Conservation (phyloP, 2,329 filamentous ascomycete genomes). For the Fusarium sublunatum region DNA sequence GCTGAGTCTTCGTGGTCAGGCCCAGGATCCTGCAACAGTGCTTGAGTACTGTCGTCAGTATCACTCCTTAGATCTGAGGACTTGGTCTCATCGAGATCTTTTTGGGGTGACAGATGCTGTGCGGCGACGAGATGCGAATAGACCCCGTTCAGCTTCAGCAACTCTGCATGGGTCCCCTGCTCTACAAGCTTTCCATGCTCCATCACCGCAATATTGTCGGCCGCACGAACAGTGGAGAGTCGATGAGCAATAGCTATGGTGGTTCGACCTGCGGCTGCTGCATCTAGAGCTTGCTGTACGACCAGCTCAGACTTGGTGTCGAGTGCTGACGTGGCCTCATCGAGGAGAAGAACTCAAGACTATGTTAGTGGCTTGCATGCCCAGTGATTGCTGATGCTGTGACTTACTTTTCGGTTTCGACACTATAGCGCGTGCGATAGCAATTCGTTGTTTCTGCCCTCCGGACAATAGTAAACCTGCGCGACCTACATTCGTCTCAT, state of each 20-base stretch:
- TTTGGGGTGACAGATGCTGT: conserved; percentile 1
- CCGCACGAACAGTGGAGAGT: conserved; percentile 68
- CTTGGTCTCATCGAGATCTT: background rate
- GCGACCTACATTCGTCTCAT: conserved; percentile 92
- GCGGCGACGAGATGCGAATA: conserved; percentile 24
- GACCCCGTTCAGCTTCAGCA: conserved; percentile 44
- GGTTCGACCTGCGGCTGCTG: conserved; percentile 64
- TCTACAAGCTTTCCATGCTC: conserved; percentile 65
- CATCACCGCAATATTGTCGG: conserved; percentile 70
- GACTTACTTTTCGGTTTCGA: conserved; percentile 80
- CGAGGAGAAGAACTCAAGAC: conserved; percentile 77
- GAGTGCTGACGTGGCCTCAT: conserved; percentile 92
- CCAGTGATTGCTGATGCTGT: background rate
- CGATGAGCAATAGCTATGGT: conserved; percentile 71
- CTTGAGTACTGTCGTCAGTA: no score
- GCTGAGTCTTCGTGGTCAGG: no score
- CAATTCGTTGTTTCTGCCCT: conserved; percentile 95
- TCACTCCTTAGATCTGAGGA: no score
- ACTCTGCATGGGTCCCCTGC: conserved; percentile 67
- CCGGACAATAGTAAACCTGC: conserved; percentile 91
- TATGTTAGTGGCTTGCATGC: conserved; percentile 9
- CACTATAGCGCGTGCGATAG: conserved; percentile 89
- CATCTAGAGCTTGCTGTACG: conserved; percentile 82
- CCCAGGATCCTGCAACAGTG: no score
- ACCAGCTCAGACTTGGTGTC: conserved; percentile 95